Evolutionary conservation across 768 basidiomycete species (phyloP).

Genomic region (Suillus discolor): DNA sequence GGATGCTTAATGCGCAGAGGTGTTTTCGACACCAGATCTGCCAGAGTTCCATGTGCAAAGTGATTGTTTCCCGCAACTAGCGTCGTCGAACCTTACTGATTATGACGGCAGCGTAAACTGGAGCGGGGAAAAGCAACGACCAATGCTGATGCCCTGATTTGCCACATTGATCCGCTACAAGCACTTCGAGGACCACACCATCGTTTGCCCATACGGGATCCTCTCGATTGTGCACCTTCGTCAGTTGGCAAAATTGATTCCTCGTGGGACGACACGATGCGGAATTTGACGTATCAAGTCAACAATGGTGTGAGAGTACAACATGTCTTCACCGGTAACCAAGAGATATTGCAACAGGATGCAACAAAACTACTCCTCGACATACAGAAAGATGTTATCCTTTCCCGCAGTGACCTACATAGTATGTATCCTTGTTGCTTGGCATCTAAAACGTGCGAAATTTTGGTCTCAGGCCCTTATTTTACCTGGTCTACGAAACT

Average conservation of each 20-base stretch:
- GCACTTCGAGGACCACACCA: slow-evolving; percentile 25
- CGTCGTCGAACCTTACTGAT: slow-evolving; percentile 14
- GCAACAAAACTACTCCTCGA: slow-evolving; percentile 39
- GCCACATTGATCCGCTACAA: slow-evolving; percentile 23
- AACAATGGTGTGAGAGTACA: slow-evolving; percentile 29
- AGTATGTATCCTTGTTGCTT: slow-evolving; percentile 21
- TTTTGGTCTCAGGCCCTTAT: slow-evolving; percentile 26
- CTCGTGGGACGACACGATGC: slow-evolving; percentile 35
- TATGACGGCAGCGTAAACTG: background rate
- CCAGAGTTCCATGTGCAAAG: slow-evolving; percentile 41
- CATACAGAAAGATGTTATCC: slow-evolving; percentile 39
- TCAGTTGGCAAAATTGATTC: slow-evolving; percentile 14
- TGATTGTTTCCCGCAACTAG: slow-evolving; percentile 20
- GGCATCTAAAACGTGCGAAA: background rate
- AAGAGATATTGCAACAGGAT: slow-evolving; percentile 38
- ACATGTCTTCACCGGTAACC: slow-evolving; percentile 55
- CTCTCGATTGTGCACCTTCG: slow-evolving; percentile 21
- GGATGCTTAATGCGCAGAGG: slow-evolving; percentile 48
- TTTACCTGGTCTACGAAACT: slow-evolving; percentile 24
- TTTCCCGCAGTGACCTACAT: slow-evolving; percentile 21
- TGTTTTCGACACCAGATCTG: slow-evolving; percentile 52
- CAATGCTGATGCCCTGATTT: slow-evolving; percentile 11
- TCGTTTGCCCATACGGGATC: slow-evolving; percentile 18
- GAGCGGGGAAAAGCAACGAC: slow-evolving; percentile 14
- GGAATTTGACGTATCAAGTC: slow-evolving; percentile 26